These are phyloP conservation scores for Trypanosoma cruzi DNA, from an alignment of 208 protist genomes.

Conservation along the genomic window DNA sequence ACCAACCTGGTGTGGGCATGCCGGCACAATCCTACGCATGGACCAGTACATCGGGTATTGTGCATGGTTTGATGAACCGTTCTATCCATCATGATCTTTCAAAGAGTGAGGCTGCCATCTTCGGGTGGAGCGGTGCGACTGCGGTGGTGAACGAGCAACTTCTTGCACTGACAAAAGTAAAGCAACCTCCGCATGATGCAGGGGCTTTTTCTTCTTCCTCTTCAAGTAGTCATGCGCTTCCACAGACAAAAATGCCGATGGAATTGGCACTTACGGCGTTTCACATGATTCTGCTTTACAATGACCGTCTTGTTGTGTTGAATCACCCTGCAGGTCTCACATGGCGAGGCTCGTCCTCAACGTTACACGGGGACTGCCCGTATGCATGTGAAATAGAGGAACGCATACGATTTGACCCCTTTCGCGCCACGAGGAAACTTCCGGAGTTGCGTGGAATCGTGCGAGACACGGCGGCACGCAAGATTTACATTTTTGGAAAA, in stretches of 20 bases:
- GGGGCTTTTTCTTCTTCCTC: neutral
- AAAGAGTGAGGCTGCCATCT: conserved; percentile 16
- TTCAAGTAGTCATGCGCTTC: conserved; percentile 3
- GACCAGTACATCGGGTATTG: conserved; percentile 44
- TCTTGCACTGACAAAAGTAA: conserved; percentile 19
- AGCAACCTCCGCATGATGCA: neutral
- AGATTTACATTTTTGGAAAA: conserved; percentile 57
- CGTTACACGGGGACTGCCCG: conserved; percentile 19
- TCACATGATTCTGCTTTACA: conserved; percentile 94
- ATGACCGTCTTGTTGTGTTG: conserved; percentile 72
- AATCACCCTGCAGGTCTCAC: conserved; percentile 80
- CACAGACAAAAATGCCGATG: conserved; percentile 20
- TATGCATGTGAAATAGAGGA: conserved; percentile 76
- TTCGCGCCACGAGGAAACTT: conserved; percentile 32
- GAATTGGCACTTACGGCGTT: conserved; percentile 91
- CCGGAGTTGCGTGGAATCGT: conserved; percentile 38
- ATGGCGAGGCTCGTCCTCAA: conserved; percentile 42
- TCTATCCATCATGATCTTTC: neutral
- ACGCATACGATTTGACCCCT: conserved; percentile 73
- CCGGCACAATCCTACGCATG: conserved; percentile 62
- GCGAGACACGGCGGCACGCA: conserved; percentile 47
- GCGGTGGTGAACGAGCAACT: conserved; percentile 31
- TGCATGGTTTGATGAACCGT: conserved; percentile 57
- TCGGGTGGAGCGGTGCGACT: conserved; percentile 6
- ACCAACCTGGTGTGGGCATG: conserved; percentile 31